Evolutionary conservation across 2,329 filamentous ascomycete genomes (phyloP).

Genomic region (Sporothrix curviconia): DNA sequence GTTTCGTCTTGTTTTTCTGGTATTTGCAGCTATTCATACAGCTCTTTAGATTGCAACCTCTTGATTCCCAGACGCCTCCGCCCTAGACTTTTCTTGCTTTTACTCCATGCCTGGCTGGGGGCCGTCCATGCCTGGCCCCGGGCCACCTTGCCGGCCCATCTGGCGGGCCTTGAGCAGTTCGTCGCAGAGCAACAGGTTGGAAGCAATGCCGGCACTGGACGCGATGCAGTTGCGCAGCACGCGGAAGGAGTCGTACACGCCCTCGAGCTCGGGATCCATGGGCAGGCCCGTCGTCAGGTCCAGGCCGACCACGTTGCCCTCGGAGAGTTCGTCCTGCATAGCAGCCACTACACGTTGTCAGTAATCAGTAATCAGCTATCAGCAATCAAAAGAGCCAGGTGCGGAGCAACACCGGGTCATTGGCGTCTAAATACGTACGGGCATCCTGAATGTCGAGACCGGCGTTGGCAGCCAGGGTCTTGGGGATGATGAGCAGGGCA

Average conservation of each 20-base stretch:
- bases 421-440: constrained; percentile 51
- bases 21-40: constrained; percentile 32
- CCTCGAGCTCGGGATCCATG: constrained; percentile 90
- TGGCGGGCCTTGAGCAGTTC: constrained; percentile 96
- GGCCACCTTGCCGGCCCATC: constrained; percentile 66
- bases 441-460: constrained; percentile 96
- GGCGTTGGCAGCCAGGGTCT: constrained; percentile 92
- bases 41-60: constrained; percentile 19
- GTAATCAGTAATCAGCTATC: no score
- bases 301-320: constrained; percentile 80
- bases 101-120: constrained; percentile 48
- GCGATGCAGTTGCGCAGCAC: constrained; percentile 90
- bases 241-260: constrained; percentile 93
- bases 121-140: constrained; percentile 59
- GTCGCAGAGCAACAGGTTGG: constrained; percentile 90
- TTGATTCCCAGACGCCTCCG: constrained; percentile 13
- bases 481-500: constrained; percentile 89
- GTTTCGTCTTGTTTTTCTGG: constrained; percentile 22
- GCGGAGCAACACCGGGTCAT: neutral
- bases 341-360: constrained; percentile 57
- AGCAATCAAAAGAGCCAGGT: no score
- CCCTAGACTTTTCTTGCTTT: constrained; percentile 27
- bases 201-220: constrained; percentile 89
- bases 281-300: constrained; percentile 81
- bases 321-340: constrained; percentile 76